Conservation (phyloP, 2,329 filamentous ascomycete species). For the Epichloe gansuensis region DNA sequence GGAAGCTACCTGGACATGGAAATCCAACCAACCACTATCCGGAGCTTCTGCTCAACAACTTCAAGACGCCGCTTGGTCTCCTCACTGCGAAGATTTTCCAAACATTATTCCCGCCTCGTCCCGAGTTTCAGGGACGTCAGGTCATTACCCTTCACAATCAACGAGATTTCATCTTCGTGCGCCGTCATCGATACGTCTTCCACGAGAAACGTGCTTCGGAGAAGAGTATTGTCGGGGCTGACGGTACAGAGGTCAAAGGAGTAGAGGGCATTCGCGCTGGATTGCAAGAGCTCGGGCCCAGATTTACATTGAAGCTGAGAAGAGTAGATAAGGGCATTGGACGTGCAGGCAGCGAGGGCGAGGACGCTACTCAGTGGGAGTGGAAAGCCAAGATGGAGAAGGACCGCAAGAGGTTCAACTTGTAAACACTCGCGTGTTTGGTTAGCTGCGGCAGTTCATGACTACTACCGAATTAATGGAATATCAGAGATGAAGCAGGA, state of each 20-base stretch:
- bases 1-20: slow-evolving; percentile 75
- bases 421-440: slow-evolving; percentile 32
- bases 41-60: slow-evolving; percentile 85
- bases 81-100: slow-evolving; percentile 73
- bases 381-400: slow-evolving; percentile 97
- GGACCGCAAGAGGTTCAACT: slow-evolving; percentile 80
- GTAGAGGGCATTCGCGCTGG: slow-evolving; percentile 78
- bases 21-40: slow-evolving; percentile 84
- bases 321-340: slow-evolving; percentile 83
- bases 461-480: neutral
- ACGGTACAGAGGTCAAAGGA: slow-evolving; percentile 73
- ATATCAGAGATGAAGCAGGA: neutral
- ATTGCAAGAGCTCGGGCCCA: slow-evolving; percentile 77
- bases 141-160: slow-evolving; percentile 91
- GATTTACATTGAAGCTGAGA: slow-evolving; percentile 65
- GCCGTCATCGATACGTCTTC: slow-evolving; percentile 85
- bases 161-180: slow-evolving; percentile 89
- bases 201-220: slow-evolving; percentile 77
- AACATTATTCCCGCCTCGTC: slow-evolving; percentile 50
- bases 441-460: no score
- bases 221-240: slow-evolving; percentile 68
- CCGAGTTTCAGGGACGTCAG: slow-evolving; percentile 75
- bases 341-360: slow-evolving; percentile 51
- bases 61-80: slow-evolving; percentile 82
- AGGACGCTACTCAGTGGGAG: slow-evolving; percentile 78